These are phyloP conservation scores for Colletotrichum siamense DNA, from an alignment of 2,329 filamentous ascomycete species.

Conservation along the genomic window DNA sequence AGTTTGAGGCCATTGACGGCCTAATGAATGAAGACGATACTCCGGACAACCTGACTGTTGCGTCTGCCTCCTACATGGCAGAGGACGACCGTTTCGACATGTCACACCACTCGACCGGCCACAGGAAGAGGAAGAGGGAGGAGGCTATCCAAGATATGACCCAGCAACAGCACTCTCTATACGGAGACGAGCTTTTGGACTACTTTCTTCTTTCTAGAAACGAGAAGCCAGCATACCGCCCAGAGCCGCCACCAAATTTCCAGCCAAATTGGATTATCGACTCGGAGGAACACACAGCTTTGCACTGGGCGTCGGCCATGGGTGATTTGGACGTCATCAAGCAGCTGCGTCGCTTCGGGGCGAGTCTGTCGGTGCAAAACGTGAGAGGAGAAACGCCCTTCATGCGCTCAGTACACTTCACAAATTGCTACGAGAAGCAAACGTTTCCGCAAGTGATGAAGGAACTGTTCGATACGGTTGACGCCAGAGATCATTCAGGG, in stretches of 20 bases:
- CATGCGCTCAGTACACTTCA: conserved; percentile 94
- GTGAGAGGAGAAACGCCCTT: conserved; percentile 84
- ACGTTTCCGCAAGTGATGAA: conserved; percentile 87
- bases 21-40: conserved; percentile 79
- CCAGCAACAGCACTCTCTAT: conserved; percentile 87
- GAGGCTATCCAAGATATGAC: conserved; percentile 66
- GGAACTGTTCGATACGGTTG: conserved; percentile 82
- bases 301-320: conserved; percentile 98
- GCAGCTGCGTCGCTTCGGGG: conserved; percentile 82
- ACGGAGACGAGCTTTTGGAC: conserved; percentile 91
- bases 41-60: conserved; percentile 81
- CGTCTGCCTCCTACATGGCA: conserved; percentile 83
- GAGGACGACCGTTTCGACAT: conserved; percentile 81
- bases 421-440: conserved; percentile 94
- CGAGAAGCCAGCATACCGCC: conserved; percentile 73
- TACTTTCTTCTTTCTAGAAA: conserved; percentile 92
- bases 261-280: conserved; percentile 94
- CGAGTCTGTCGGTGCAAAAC: conserved; percentile 74
- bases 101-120: conserved; percentile 65
- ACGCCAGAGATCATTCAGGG: conserved; percentile 78
- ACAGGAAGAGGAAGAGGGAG: conserved; percentile 79
- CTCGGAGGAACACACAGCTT: conserved; percentile 86
- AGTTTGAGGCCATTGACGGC: conserved; percentile 67
- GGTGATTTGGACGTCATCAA: conserved; percentile 92
- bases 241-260: conserved; percentile 84